Conservation (phyloP, 108 stramenopile species). For the Nitzschia inconspicua region DNA sequence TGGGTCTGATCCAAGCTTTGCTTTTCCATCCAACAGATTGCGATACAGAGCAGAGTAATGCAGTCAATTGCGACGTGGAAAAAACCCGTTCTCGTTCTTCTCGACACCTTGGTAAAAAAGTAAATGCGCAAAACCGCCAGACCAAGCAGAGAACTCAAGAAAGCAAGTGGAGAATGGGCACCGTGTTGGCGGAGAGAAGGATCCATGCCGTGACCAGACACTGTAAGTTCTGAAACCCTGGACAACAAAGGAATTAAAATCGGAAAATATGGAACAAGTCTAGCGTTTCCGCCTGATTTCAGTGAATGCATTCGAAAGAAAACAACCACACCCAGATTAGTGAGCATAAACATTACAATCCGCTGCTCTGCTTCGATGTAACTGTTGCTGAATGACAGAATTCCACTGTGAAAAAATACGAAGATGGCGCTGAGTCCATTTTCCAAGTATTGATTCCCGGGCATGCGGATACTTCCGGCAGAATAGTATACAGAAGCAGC, state of each 20-base stretch:
- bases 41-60: conserved; percentile 34
- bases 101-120: not conserved
- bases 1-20: conserved; percentile 41
- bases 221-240: conserved; percentile 47
- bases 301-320: conserved; percentile 17
- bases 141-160: conserved; percentile 45
- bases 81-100: not conserved
- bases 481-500: conserved; percentile 1
- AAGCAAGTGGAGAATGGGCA: conserved; percentile 59
- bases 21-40: conserved; percentile 72
- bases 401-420: conserved; percentile 59
- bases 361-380: conserved; percentile 70
- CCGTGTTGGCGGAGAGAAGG: conserved; percentile 70
- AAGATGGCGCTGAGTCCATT: conserved; percentile 31
- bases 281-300: conserved; percentile 15
- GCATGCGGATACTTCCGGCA: not conserved
- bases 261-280: conserved; percentile 19
- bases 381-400: conserved; percentile 78
- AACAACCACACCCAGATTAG: conserved; percentile 47
- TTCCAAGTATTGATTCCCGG: conserved; percentile 34
- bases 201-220: conserved; percentile 78
- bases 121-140: conserved; percentile 38
- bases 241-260: conserved; percentile 48
- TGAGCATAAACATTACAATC: conserved; percentile 61
- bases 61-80: conserved; percentile 41